These are phyloP conservation scores for Lipomyces starkeyi DNA, from an alignment of 805 yeast genomes.

Conservation along the genomic window DNA sequence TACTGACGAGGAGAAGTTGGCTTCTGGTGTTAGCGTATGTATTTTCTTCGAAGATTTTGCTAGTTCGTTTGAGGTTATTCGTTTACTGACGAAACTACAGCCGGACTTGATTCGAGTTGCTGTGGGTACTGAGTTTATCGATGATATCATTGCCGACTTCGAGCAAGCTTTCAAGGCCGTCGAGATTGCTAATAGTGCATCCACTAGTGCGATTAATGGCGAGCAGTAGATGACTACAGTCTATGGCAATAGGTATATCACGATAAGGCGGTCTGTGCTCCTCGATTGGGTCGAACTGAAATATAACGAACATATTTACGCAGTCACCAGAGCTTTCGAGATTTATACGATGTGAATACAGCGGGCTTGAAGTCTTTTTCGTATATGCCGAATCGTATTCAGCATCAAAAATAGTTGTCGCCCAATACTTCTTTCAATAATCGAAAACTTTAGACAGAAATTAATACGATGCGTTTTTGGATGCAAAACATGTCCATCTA, in stretches of 20 bases:
- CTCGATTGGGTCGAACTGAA: background rate
- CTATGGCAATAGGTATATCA: no score
- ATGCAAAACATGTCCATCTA: background rate
- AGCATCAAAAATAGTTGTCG: background rate
- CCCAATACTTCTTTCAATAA: background rate
- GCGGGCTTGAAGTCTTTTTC: no score
- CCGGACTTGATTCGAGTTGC: conserved; percentile 87
- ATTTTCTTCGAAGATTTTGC: background rate
- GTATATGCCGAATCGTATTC: no score
- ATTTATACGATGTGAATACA: no score
- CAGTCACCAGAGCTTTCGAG: no score
- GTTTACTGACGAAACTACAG: conserved; percentile 5
- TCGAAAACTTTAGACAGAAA: background rate
- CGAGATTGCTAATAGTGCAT: conserved; percentile 4
- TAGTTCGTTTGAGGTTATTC: background rate
- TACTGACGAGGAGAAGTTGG: conserved; percentile 74
- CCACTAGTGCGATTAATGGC: background rate
- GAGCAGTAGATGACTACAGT: background rate
- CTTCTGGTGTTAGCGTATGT: conserved; percentile 74
- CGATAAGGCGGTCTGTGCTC: background rate
- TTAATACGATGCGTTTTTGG: background rate
- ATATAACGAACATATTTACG: background rate
- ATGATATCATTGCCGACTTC: conserved; percentile 84
- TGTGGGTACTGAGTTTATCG: conserved; percentile 85
- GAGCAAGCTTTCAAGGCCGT: conserved; percentile 80